Evolutionary conservation across 176 grass and related monocot species (phyloP).

Genomic region (Rhynchospora pubera): DNA sequence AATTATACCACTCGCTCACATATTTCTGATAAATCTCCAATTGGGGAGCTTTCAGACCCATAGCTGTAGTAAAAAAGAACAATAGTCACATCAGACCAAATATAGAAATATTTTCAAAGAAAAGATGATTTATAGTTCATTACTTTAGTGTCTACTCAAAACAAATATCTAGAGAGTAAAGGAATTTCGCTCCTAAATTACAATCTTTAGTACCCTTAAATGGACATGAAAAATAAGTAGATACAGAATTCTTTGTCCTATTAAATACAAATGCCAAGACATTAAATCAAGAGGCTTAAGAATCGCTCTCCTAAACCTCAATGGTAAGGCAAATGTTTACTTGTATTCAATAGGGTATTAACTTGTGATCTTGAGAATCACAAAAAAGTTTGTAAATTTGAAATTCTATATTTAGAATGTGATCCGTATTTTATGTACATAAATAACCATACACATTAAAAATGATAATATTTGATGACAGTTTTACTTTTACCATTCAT

Average conservation of each 20-base stretch:
- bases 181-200: not conserved
- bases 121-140: not conserved
- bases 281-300: not conserved
- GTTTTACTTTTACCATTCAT: not conserved
- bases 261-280: not conserved
- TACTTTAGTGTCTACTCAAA: not conserved
- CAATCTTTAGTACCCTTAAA: not conserved
- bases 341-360: not conserved
- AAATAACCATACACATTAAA: not conserved
- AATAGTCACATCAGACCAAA: conserved; percentile 9
- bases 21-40: conserved; percentile 74
- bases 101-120: not conserved
- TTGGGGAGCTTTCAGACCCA: conserved; percentile 78
- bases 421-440: not conserved
- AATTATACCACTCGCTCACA: conserved; percentile 66
- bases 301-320: not conserved
- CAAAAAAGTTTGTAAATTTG: not conserved
- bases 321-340: too few relatives aligned
- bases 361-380: not conserved
- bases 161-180: not conserved
- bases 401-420: not conserved
- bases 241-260: not conserved
- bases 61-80: conserved; percentile 47
- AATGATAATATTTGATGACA: not conserved
- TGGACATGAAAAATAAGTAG: not conserved